A percentile compares a stretch with the other conserved stretches of the same genome.
phyloP scores from a whole-genome alignment of 202 grass and related monocot species.

The Musa balbisiana region DNA sequence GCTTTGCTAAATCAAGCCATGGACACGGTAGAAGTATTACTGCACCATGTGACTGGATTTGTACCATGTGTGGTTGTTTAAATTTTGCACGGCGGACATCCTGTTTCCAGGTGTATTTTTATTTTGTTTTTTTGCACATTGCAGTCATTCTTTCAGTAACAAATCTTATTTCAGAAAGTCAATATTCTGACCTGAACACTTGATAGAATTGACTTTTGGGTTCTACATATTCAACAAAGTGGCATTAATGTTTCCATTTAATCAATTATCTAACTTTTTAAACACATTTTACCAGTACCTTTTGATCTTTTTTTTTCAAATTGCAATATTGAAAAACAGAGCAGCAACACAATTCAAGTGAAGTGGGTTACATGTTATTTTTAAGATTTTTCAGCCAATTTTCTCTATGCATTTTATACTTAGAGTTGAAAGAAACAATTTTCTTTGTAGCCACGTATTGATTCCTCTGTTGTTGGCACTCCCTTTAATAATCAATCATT shows the following conservation, averaged over 20 bases:
- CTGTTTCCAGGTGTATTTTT: conserved; percentile 77
- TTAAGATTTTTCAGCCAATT: neutral
- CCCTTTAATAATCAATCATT: neutral
- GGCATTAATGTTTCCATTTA: too few species aligned
- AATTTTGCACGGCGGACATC: conserved; percentile 95
- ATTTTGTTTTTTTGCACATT: neutral
- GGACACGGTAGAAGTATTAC: conserved; percentile 44
- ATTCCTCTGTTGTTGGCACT: neutral
- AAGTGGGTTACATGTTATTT: neutral
- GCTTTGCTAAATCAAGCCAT: conserved; percentile 40
- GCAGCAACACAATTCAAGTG: neutral
- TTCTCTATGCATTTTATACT: neutral
- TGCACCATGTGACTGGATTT: conserved; percentile 91
- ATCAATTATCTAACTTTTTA: too few species aligned
- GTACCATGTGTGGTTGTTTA: conserved; percentile 85
- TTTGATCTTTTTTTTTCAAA: too few species aligned
- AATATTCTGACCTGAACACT: neutral
- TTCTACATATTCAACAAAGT: too few species aligned
- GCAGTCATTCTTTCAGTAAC: neutral
- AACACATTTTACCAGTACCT: too few species aligned
- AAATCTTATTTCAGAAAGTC: neutral
- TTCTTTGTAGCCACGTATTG: too few species aligned
- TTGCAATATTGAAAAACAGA: neutral
- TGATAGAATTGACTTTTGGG: neutral
- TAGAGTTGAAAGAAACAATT: too few species aligned